Conservation (phyloP, 2,329 filamentous ascomycete genomes). For the Epicoccum sorghinum region DNA sequence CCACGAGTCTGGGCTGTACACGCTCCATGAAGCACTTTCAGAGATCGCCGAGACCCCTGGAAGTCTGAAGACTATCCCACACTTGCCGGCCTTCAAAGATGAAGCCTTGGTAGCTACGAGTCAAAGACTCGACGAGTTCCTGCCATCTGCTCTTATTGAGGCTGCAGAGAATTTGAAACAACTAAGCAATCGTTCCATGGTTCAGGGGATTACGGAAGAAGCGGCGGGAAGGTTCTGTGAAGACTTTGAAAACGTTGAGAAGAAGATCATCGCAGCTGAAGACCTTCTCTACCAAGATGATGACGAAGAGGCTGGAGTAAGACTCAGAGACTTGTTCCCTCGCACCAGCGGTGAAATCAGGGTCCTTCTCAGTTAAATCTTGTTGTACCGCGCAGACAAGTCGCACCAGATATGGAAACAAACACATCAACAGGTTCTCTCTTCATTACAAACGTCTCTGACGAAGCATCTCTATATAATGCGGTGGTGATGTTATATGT, state of each 20-base stretch:
- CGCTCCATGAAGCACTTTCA: constrained; percentile 65
- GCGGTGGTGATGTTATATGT: too few species aligned
- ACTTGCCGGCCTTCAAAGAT: constrained; percentile 64
- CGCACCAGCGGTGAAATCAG: constrained; percentile 68
- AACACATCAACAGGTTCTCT: too few species aligned
- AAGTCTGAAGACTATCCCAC: constrained; percentile 62
- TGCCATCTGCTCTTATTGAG: constrained; percentile 92
- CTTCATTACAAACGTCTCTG: too few species aligned
- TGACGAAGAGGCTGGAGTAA: constrained; percentile 45
- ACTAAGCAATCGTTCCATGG: constrained; percentile 73
- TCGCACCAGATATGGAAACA: too few species aligned
- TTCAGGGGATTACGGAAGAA: constrained; percentile 77
- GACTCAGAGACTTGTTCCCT: constrained; percentile 65
- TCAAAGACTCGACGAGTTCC: constrained; percentile 83
- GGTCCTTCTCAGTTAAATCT: constrained; percentile 63
- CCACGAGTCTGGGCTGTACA: constrained; percentile 72
- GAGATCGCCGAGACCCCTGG: constrained; percentile 50
- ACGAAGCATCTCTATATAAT: too few species aligned
- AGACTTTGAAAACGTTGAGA: constrained; percentile 77
- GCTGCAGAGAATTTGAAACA: constrained; percentile 80
- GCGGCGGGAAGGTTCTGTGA: constrained; percentile 83
- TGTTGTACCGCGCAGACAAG: too few species aligned
- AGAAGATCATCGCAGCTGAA: constrained; percentile 64
- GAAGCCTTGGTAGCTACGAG: constrained; percentile 69
- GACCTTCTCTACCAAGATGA: constrained; percentile 51